Evolutionary conservation across 805 yeast species (phyloP), one percentile per base, ranked within the genome.

Genomic region (Monosporozyma unispora): DNA sequence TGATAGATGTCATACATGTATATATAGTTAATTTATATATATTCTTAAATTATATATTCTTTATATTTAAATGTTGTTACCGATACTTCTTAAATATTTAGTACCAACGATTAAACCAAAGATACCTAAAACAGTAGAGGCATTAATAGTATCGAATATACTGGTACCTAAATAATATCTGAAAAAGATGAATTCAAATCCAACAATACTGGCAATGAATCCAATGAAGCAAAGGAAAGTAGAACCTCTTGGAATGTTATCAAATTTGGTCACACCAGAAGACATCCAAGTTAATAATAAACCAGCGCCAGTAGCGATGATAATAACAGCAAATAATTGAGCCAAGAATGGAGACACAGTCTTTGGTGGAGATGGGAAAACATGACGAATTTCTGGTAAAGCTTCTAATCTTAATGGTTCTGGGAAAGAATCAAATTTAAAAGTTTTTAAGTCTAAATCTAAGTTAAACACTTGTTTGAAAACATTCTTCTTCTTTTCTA

Each of bases 61-160:
- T 18, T 41, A n/a, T 3, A 41, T 21, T 48, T 42, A 38, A 27
- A 48, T 54, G 25, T 48, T 52, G 47, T 52, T 55, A 28, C 48
- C 61, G 60, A 54, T 74, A 48, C 67, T 72, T 60, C 82, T 74
- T 58, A 87, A 73, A 16, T 82, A 83, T 56, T 78, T 77, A n/a
- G 84, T 73, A 12, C 93, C 93, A 47, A 80, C 66, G 60, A 75
- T 74, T 39, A 84, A 61, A 28, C 82, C 70, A 31, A 84, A 74
- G 1, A 80, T 72, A 3, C 76, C 76, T 48, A 83, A 66, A 21
- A 79, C 57, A 16, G 57, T 54, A 12, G 60, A 52, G 33, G 50
- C 52, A 18, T 56, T 42, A 38, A 67, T 44, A 14, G 69, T 62
- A 4, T 59, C 64, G 40, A 67, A 67, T 21, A 67, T 67, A 19